phyloP scores from a whole-genome alignment of 345 rosid species.

The Eucalyptus caleyi region DNA sequence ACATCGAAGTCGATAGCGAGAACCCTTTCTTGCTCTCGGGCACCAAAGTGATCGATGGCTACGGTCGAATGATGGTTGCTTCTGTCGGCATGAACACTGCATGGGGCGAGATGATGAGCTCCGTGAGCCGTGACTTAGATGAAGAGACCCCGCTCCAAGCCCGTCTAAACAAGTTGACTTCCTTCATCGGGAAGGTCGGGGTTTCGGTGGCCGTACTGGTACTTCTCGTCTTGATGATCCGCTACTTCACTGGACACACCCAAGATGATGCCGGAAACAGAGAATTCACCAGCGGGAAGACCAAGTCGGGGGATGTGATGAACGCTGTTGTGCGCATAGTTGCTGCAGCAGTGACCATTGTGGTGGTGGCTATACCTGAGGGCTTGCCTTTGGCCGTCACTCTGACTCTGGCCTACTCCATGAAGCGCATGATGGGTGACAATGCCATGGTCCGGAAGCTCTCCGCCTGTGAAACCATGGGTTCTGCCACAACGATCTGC shows the following conservation, averaged over 20 bases:
- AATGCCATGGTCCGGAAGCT: too few species aligned
- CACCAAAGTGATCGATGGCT: neutral
- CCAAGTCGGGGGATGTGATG: neutral
- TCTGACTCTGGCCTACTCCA: too few species aligned
- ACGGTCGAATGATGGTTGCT: neutral
- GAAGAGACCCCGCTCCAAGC: neutral
- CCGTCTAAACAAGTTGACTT: neutral
- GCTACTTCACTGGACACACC: neutral
- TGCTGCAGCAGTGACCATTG: too few species aligned
- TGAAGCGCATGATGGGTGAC: too few species aligned
- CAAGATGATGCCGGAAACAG: neutral
- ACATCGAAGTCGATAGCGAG: neutral
- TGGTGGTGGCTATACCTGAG: too few species aligned
- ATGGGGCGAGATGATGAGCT: neutral
- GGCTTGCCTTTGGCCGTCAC: too few species aligned
- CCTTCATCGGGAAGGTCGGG: neutral
- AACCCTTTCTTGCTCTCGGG: neutral
- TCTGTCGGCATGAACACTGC: neutral
- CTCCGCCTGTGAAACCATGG: too few species aligned
- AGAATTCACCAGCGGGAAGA: neutral
- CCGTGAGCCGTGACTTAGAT: neutral
- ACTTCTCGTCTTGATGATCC: neutral
- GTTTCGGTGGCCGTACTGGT: neutral
- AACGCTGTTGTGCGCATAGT: fast-evolving
- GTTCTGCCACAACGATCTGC: too few species aligned